Conservation (phyloP, 768 basidiomycete species). For the Chalciporus chontae region DNA sequence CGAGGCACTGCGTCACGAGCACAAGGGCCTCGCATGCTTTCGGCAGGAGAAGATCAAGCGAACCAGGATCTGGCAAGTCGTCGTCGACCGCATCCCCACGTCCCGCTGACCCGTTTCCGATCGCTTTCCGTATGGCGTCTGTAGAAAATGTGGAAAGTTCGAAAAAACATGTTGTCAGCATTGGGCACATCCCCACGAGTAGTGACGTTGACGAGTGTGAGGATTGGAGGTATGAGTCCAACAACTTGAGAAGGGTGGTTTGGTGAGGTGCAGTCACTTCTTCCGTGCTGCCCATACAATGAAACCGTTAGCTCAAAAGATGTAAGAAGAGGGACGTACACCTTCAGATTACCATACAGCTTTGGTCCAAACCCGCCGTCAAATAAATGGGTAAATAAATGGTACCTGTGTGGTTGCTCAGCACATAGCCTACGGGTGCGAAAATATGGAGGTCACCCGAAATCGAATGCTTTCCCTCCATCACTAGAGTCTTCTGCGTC, state of each 20-base stretch:
- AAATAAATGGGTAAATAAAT: constrained; percentile 60
- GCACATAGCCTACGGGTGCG: constrained; percentile 3
- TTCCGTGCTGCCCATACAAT: constrained; percentile 42
- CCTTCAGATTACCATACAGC: constrained; percentile 55
- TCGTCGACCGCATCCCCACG: background rate
- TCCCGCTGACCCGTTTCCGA: constrained; percentile 29
- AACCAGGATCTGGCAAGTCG: constrained; percentile 28
- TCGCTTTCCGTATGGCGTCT: constrained; percentile 45
- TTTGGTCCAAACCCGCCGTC: constrained; percentile 54
- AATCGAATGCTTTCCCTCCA: constrained; percentile 67
- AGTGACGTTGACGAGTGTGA: constrained; percentile 37
- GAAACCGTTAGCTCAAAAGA: constrained; percentile 3
- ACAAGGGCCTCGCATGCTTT: constrained; percentile 81
- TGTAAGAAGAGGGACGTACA: constrained; percentile 42
- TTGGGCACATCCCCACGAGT: constrained; percentile 46
- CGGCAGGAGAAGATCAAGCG: constrained; percentile 68
- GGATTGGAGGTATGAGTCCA: constrained; percentile 80
- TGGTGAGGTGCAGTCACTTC: constrained; percentile 84
- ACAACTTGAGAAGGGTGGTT: constrained; percentile 79
- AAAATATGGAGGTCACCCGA: constrained; percentile 49
- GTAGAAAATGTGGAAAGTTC: constrained; percentile 58
- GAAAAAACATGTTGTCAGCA: constrained; percentile 62
- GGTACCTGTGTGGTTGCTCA: constrained; percentile 45
- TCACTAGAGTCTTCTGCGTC: constrained; percentile 65
- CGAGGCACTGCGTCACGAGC: constrained; percentile 71